Evolutionary conservation across 2,329 filamentous ascomycete species (phyloP).

Genomic region (Gliomastix tumulicola): DNA sequence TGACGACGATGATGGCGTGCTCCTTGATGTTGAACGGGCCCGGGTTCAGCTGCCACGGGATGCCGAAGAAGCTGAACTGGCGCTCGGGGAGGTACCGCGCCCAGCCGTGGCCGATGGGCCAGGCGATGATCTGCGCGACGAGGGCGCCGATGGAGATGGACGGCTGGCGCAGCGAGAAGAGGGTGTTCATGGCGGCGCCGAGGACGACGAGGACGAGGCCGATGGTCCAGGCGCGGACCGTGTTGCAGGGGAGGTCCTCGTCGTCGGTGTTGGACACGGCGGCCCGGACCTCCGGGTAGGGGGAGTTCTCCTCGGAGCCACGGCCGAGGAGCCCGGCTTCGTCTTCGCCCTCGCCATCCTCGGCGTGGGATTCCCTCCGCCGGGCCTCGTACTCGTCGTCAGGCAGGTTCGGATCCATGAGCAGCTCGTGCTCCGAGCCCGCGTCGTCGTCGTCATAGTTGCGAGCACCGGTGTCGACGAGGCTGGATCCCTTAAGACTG

Average conservation of each 20-base stretch:
- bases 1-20: constrained; percentile 60
- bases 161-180: constrained; percentile 56
- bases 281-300: constrained; percentile 59
- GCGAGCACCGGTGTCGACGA: too few relatives aligned
- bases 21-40: constrained; percentile 67
- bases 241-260: constrained; percentile 59
- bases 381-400: constrained; percentile 32
- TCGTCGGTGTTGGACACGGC: constrained; percentile 61
- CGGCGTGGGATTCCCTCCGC: constrained; percentile 15
- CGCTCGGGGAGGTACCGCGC: constrained; percentile 44
- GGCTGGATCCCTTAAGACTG: too few relatives aligned
- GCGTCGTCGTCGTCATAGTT: constrained; percentile 34
- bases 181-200: constrained; percentile 54
- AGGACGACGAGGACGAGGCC: constrained; percentile 48
- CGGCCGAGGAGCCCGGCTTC: constrained; percentile 13
- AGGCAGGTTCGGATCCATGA: constrained; percentile 46
- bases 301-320: constrained; percentile 49
- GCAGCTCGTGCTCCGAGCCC: constrained; percentile 45
- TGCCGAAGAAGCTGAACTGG: constrained; percentile 44
- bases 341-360: constrained; percentile 15
- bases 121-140: constrained; percentile 57
- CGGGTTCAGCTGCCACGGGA: constrained; percentile 51
- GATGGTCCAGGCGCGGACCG: constrained; percentile 58
- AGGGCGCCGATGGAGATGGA: constrained; percentile 54
- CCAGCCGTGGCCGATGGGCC: constrained; percentile 57